These are phyloP conservation scores for Colletotrichum noveboracense DNA, from an alignment of 2,329 filamentous ascomycete genomes.

Conservation along the genomic window DNA sequence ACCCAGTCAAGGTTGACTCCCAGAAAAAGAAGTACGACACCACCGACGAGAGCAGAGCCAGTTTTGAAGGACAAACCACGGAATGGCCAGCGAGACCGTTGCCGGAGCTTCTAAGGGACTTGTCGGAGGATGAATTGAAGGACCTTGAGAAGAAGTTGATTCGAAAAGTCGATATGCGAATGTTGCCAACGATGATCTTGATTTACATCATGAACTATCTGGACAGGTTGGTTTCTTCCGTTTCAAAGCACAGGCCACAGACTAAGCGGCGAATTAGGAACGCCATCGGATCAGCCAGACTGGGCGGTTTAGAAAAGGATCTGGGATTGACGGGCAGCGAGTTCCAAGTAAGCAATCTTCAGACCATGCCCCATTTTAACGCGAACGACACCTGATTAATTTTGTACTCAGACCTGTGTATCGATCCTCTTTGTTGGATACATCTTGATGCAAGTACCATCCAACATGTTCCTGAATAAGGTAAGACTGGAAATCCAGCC, in stretches of 20 bases:
- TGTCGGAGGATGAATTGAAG: slow-evolving; percentile 25
- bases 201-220: slow-evolving; percentile 77
- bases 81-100: neutral
- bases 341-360: slow-evolving; percentile 41
- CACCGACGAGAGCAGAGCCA: neutral
- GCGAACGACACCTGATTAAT: too few relatives aligned
- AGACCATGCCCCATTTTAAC: too few relatives aligned
- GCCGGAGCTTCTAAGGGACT: neutral
- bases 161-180: slow-evolving; percentile 68
- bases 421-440: slow-evolving; percentile 27
- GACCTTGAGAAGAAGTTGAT: slow-evolving; percentile 60
- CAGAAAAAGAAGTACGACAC: neutral
- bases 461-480: slow-evolving; percentile 23
- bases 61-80: neutral
- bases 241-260: too few relatives aligned
- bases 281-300: slow-evolving; percentile 57
- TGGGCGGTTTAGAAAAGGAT: slow-evolving; percentile 50
- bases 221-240: slow-evolving; percentile 39
- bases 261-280: neutral
- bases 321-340: slow-evolving; percentile 34
- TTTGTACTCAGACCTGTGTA: slow-evolving; percentile 15
- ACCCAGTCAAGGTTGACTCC: neutral
- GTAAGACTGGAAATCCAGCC: neutral
- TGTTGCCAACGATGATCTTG: slow-evolving; percentile 71
- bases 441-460: slow-evolving; percentile 33